A percentile compares a stretch with the other conserved stretches of the same genome.
phyloP scores from a whole-genome alignment of 768 basidiomycete species.

The Termitomyces titanicus region DNA sequence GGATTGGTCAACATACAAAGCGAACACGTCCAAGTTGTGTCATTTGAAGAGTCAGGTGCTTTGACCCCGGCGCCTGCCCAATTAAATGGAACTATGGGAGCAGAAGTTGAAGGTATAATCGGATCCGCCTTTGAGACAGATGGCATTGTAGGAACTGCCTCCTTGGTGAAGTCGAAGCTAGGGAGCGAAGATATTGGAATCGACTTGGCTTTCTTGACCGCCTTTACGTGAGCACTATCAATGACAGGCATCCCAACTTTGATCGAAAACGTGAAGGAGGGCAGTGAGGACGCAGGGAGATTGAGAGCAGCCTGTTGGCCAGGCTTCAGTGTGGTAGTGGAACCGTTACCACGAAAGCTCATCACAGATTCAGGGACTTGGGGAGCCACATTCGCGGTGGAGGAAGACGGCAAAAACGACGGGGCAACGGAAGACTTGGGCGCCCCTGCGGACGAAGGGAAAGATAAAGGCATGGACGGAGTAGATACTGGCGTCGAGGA shows the following conservation, averaged over 20 bases:
- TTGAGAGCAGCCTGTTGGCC: slow-evolving; percentile 29
- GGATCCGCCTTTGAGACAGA: background rate
- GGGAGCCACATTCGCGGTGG: background rate
- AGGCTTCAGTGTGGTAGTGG: background rate
- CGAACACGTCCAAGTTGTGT: slow-evolving; percentile 10
- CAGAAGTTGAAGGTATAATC: background rate
- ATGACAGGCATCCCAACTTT: slow-evolving; percentile 18
- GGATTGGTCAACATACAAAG: slow-evolving; percentile 10
- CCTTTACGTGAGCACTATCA: slow-evolving; percentile 20
- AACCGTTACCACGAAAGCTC: background rate
- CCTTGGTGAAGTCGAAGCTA: slow-evolving; percentile 28
- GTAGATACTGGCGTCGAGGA: background rate
- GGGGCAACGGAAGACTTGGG: background rate
- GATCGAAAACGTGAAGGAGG: slow-evolving; percentile 32
- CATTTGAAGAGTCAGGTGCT: background rate
- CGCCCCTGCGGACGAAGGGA: background rate
- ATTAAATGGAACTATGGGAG: slow-evolving; percentile 9
- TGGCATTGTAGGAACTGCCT: background rate
- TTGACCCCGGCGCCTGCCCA: slow-evolving; percentile 13
- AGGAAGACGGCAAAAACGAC: background rate
- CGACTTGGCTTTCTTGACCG: slow-evolving; percentile 34
- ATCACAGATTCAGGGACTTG: background rate
- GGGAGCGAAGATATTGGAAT: slow-evolving; percentile 44
- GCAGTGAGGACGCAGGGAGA: slow-evolving; percentile 26
- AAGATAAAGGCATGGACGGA: background rate